Conservation (phyloP, 768 basidiomycete genomes). For the Asterophora parasitica region DNA sequence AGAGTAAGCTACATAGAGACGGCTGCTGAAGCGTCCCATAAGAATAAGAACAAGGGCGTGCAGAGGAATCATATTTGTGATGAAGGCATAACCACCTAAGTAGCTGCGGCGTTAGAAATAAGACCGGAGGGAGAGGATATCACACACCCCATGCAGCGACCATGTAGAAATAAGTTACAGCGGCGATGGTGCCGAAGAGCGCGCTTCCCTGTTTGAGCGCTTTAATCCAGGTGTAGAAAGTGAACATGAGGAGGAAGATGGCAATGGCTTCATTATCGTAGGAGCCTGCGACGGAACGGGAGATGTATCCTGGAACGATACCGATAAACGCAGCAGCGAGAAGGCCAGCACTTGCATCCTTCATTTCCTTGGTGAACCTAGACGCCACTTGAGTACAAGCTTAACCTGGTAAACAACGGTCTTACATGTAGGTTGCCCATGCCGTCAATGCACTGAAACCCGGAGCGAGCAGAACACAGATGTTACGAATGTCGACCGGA, state of each 20-base stretch:
- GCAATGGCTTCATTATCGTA: slow-evolving; percentile 99
- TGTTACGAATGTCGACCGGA: slow-evolving; percentile 95
- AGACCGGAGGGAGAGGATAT: slow-evolving; percentile 2
- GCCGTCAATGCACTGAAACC: slow-evolving; percentile 97
- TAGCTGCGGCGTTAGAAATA: neutral
- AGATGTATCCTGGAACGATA: slow-evolving; percentile 97
- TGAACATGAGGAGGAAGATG: slow-evolving; percentile 99
- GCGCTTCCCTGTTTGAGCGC: slow-evolving; percentile 93
- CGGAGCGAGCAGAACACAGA: slow-evolving; percentile 95
- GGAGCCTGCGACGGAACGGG: slow-evolving; percentile 96
- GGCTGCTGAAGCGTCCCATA: slow-evolving; percentile 92
- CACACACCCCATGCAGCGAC: slow-evolving; percentile 97
- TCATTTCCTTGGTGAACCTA: slow-evolving; percentile 97
- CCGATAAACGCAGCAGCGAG: slow-evolving; percentile 97
- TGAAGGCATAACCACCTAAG: slow-evolving; percentile 99
- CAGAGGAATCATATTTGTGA: slow-evolving; percentile 99
- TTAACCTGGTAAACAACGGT: slow-evolving; percentile 1
- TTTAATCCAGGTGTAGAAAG: slow-evolving; percentile 96
- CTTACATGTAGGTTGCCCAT: slow-evolving; percentile 93
- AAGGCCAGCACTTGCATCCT: slow-evolving; percentile 92
- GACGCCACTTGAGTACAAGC: neutral
- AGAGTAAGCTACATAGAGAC: slow-evolving; percentile 92
- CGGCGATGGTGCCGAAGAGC: slow-evolving; percentile 84
- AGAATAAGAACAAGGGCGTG: slow-evolving; percentile 92
- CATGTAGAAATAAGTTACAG: slow-evolving; percentile 99